A percentile compares a stretch with the other conserved stretches of the same genome.
phyloP scores from a whole-genome alignment of 2,329 filamentous ascomycete species.

The Phaeosphaeria sp. region DNA sequence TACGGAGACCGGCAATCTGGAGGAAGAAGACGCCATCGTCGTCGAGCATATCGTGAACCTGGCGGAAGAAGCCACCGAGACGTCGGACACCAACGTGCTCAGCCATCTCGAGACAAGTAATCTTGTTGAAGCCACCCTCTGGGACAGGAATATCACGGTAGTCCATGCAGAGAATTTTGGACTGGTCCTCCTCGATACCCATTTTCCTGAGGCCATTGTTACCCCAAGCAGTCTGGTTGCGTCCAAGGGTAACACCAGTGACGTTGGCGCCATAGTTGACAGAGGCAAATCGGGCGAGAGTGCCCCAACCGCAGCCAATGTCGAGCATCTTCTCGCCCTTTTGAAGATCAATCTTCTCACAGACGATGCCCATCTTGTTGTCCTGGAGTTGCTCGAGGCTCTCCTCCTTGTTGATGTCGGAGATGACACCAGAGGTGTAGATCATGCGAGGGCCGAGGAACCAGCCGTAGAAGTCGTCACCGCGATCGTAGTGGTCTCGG shows the following conservation, averaged over 20 bases:
- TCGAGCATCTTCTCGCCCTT: constrained; percentile 84
- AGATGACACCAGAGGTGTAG: constrained; percentile 95
- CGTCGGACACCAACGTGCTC: constrained; percentile 97
- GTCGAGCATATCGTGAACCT: constrained; percentile 94
- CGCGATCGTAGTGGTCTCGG: constrained; percentile 95
- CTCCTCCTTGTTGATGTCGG: constrained; percentile 86
- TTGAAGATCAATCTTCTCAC: constrained; percentile 90
- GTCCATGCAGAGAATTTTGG: constrained; percentile 92
- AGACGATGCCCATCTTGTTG: constrained; percentile 94
- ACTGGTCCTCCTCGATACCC: constrained; percentile 85
- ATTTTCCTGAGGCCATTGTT: constrained; percentile 85
- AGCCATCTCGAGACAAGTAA: constrained; percentile 97
- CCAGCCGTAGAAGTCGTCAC: constrained; percentile 98
- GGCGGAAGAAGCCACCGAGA: constrained; percentile 78
- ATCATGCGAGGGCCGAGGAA: constrained; percentile 99
- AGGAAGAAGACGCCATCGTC: constrained; percentile 97
- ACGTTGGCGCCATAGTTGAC: constrained; percentile 87
- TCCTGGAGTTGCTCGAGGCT: constrained; percentile 94
- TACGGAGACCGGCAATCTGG: constrained; percentile 92
- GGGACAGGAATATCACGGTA: constrained; percentile 92
- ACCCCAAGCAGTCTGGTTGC: constrained; percentile 97
- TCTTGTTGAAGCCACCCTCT: constrained; percentile 84
- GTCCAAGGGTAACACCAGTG: constrained; percentile 90
- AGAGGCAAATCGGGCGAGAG: constrained; percentile 89
- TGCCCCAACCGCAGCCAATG: constrained; percentile 98